phyloP scores from a whole-genome alignment of 768 basidiomycete species.

The Mycena latifolia region DNA sequence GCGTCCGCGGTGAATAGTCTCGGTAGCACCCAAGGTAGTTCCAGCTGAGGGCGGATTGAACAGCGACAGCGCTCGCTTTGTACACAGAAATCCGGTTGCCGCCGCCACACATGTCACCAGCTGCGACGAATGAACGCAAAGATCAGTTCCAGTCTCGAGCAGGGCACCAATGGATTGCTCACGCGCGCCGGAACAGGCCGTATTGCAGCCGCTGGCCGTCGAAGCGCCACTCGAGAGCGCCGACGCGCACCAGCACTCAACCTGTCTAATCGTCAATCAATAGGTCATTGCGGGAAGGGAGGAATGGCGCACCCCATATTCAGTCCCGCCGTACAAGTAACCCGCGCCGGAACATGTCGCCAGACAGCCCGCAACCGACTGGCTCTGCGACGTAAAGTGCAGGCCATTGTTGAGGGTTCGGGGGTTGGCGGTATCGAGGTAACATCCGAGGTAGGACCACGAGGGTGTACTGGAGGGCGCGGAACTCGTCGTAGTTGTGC shows the following conservation, averaged over 20 bases:
- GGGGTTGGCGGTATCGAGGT: conserved; percentile 27
- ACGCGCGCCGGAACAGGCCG: conserved; percentile 49
- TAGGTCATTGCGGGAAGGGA: too few species aligned
- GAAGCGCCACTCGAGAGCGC: conserved; percentile 38
- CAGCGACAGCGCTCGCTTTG: conserved; percentile 7
- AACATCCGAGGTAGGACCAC: conserved; percentile 40
- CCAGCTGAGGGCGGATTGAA: conserved; percentile 23
- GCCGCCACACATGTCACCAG: conserved; percentile 46
- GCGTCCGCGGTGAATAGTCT: conserved; percentile 37
- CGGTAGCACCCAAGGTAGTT: conserved; percentile 37
- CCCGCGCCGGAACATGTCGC: conserved; percentile 42
- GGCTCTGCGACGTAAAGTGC: conserved; percentile 25
- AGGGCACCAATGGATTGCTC: too few species aligned
- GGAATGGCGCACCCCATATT: conserved; percentile 40
- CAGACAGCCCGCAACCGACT: conserved; percentile 46
- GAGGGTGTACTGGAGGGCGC: conserved; percentile 4
- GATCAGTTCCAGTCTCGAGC: too few species aligned
- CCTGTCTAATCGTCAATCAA: background rate
- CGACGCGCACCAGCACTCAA: conserved; percentile 48
- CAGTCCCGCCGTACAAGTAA: conserved; percentile 46
- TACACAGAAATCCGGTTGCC: conserved; percentile 43
- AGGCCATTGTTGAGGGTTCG: conserved; percentile 41
- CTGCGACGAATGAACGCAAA: too few species aligned
- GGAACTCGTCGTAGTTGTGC: background rate
- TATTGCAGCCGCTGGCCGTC: conserved; percentile 42